These are phyloP conservation scores for Vitis hybrid DNA, from an alignment of 177 flowering plant species.

Conservation along the genomic window DNA sequence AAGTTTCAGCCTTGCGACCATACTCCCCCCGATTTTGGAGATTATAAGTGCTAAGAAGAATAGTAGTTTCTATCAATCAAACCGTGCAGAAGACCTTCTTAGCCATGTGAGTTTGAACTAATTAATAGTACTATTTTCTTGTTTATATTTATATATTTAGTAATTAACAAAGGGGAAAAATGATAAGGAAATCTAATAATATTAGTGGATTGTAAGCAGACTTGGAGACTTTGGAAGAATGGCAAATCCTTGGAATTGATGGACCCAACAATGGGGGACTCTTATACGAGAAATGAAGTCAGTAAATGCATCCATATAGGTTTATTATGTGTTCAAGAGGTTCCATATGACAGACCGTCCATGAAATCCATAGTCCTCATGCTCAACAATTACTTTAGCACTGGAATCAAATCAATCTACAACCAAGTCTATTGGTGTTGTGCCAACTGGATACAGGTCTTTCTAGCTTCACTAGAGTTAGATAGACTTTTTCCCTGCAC, in stretches of 20 bases:
- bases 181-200: background rate
- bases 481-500: too few relatives aligned
- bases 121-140: background rate
- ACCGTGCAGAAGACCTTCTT: background rate
- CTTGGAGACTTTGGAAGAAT: slow-evolving; percentile 11
- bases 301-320: too few relatives aligned
- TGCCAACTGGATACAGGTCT: too few relatives aligned
- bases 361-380: background rate
- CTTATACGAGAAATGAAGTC: too few relatives aligned
- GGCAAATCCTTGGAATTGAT: slow-evolving; percentile 1
- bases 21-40: background rate
- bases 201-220: background rate
- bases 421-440: too few relatives aligned
- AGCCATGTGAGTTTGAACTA: slow-evolving; percentile 9
- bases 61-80: slow-evolving; percentile 2
- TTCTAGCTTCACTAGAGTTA: too few relatives aligned
- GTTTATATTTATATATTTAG: too few relatives aligned
- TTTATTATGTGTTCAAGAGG: too few relatives aligned
- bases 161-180: too few relatives aligned
- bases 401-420: too few relatives aligned
- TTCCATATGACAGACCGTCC: background rate
- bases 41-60: slow-evolving; percentile 12
- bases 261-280: background rate
- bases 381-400: background rate
- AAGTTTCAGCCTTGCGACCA: too few relatives aligned